A percentile compares a stretch with the other conserved stretches of the same genome.
Conservation (phyloP, 352 stramenopile species). For the Phytopythium helicoides region DNA sequence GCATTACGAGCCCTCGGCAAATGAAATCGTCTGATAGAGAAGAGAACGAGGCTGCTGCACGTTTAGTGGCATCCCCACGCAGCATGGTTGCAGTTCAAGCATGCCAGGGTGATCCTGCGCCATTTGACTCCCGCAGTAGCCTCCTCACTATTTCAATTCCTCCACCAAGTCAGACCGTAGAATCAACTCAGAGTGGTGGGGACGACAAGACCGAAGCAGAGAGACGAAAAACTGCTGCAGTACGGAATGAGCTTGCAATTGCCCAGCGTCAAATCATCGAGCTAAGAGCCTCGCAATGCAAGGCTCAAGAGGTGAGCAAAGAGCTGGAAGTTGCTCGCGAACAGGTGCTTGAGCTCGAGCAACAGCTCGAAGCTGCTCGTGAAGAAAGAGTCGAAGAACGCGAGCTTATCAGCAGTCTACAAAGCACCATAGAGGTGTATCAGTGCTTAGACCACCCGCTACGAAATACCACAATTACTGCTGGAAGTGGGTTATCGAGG, state of each 20-base stretch:
- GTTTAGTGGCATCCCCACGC: not conserved
- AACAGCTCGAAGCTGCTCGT: constrained; percentile 28
- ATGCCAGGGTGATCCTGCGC: constrained; percentile 20
- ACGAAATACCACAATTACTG: not conserved
- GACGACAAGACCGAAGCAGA: too few relatives aligned
- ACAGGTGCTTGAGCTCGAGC: constrained; percentile 26
- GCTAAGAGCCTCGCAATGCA: constrained; percentile 39
- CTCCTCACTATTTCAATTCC: too few relatives aligned
- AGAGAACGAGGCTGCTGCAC: not conserved
- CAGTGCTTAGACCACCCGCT: constrained; percentile 54
- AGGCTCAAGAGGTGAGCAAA: constrained; percentile 12
- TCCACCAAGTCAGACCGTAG: too few relatives aligned
- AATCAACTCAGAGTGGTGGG: too few relatives aligned
- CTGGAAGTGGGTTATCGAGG: constrained; percentile 1
- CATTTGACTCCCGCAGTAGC: too few relatives aligned
- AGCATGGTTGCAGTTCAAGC: constrained; percentile 7
- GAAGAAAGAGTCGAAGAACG: constrained; percentile 49
- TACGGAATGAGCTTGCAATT: constrained; percentile 31
- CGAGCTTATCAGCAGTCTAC: constrained; percentile 58
- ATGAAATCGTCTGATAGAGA: too few relatives aligned
- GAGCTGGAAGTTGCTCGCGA: not conserved
- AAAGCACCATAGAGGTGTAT: constrained; percentile 55
- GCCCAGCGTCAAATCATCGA: constrained; percentile 52
- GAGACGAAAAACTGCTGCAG: constrained; percentile 3
- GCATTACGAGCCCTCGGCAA: too few relatives aligned